These are phyloP conservation scores for Pythium dissimile DNA, from an alignment of 352 stramenopile genomes.

Conservation along the genomic window DNA sequence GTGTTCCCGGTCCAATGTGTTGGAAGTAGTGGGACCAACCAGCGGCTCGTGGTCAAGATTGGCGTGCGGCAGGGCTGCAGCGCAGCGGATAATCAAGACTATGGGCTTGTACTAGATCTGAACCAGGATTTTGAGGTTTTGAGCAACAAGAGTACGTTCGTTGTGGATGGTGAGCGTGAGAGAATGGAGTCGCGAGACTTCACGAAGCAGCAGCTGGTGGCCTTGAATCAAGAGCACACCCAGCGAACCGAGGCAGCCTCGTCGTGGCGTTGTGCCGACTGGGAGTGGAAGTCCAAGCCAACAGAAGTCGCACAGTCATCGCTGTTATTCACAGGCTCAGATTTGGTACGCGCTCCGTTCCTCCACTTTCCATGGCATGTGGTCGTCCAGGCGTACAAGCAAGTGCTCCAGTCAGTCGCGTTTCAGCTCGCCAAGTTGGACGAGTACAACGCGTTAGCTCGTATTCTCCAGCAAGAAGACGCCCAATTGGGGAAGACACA, in stretches of 20 bases:
- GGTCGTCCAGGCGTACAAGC: constrained; percentile 48
- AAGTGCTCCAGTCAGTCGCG: constrained; percentile 31
- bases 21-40: constrained; percentile 4
- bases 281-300: constrained; percentile 35
- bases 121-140: constrained; percentile 40
- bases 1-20: constrained; percentile 57
- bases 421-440: constrained; percentile 60
- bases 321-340: constrained; percentile 39
- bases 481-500: constrained; percentile 45
- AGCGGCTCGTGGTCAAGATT: constrained; percentile 47
- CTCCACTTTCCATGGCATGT: constrained; percentile 44
- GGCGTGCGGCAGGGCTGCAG: constrained; percentile 41
- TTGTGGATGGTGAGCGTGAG: constrained; percentile 5
- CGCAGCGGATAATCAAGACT: constrained; percentile 52
- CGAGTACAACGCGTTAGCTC: constrained; percentile 53
- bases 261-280: constrained; percentile 32
- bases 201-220: constrained; percentile 35
- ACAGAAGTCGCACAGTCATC: neutral
- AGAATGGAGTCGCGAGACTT: constrained; percentile 31
- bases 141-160: neutral
- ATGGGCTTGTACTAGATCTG: constrained; percentile 60
- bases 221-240: constrained; percentile 22
- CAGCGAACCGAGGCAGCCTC: constrained; percentile 1
- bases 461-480: constrained; percentile 40
- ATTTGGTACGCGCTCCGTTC: constrained; percentile 54